A percentile compares a stretch with the other conserved stretches of the same genome.
Evolutionary conservation across 768 basidiomycete species (phyloP).

Genomic region (Rossbeevera mucosa): DNA sequence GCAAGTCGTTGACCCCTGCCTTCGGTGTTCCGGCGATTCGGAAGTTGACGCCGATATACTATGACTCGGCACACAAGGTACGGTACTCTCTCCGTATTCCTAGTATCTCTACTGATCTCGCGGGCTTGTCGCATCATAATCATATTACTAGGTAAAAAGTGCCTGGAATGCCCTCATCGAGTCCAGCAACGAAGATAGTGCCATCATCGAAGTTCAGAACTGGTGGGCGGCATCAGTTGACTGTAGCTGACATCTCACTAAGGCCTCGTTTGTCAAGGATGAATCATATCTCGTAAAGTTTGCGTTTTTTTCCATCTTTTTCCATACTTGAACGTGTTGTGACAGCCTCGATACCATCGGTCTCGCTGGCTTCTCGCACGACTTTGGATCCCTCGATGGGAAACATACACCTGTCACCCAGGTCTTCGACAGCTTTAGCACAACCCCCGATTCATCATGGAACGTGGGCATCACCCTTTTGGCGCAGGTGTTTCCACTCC

Average conservation of each 20-base stretch:
- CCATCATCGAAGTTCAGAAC: background rate
- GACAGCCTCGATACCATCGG: background rate
- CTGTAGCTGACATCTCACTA: background rate
- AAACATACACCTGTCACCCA: background rate
- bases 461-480: background rate
- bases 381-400: background rate
- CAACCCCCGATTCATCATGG: background rate
- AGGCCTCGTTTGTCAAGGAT: background rate
- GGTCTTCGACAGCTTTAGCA: background rate
- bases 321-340: background rate
- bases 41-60: background rate
- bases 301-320: background rate
- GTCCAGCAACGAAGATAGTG: background rate
- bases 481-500: background rate
- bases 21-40: background rate
- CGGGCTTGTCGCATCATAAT: too few species aligned
- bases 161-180: background rate
- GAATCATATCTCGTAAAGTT: background rate
- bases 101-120: background rate
- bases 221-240: background rate
- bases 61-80: background rate
- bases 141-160: background rate
- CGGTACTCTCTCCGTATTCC: background rate
- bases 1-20: background rate
- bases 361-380: background rate